Conservation (phyloP, 192 early-diverging fungal genomes). For the Thamnidium elegans region DNA sequence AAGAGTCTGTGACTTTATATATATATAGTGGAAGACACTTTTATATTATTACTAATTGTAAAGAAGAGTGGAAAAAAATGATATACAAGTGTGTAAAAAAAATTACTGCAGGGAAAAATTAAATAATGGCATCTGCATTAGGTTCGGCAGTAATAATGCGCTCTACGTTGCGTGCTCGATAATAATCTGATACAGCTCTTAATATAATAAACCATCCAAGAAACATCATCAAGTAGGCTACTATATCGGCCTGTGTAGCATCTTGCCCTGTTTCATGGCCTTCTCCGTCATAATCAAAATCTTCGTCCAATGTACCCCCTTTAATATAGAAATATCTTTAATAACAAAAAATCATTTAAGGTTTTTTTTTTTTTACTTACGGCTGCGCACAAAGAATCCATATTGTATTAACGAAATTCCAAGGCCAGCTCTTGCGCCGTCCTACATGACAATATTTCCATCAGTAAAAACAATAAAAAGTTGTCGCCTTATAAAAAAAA, state of each 20-base stretch:
- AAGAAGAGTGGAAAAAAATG: too few relatives aligned
- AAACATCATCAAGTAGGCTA: constrained; percentile 69
- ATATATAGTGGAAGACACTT: too few relatives aligned
- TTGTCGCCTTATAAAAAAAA: too few relatives aligned
- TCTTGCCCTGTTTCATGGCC: neutral
- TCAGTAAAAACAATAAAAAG: neutral
- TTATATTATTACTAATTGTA: too few relatives aligned
- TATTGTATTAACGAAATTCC: constrained; percentile 76
- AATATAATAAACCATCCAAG: constrained; percentile 70
- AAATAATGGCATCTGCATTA: neutral
- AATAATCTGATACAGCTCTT: constrained; percentile 64
- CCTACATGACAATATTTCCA: constrained; percentile 22
- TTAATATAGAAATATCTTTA: neutral
- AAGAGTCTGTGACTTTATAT: too few relatives aligned
- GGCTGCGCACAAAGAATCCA: constrained; percentile 61
- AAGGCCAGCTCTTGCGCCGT: constrained; percentile 71
- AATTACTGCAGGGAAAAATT: too few relatives aligned
- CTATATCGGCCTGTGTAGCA: constrained; percentile 19
- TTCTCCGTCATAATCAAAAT: constrained; percentile 23
- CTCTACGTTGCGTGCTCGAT: constrained; percentile 64
- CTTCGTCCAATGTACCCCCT: constrained; percentile 35
- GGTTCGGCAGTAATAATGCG: constrained; percentile 45
- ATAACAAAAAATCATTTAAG: neutral
- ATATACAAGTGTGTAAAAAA: too few relatives aligned
- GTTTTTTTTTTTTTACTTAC: constrained; percentile 7